Percentiles rank a stretch among this genome's conserved stretches.
Conservation (phyloP, 148 eudicot genomes). For the Limonium bicolor region DNA sequence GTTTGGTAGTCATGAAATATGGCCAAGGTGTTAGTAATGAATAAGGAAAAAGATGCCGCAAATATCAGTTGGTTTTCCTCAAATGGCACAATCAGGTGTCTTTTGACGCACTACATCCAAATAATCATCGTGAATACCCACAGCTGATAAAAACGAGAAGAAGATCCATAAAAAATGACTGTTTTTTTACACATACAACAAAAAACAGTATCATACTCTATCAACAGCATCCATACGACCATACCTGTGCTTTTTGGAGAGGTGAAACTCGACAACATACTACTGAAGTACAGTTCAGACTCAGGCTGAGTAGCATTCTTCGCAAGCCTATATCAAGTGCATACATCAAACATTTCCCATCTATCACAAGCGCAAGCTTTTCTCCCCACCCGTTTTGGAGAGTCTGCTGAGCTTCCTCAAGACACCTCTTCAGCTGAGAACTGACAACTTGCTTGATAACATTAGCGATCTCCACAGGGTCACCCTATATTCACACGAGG, state of each 20-base stretch:
- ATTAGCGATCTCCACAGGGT: conserved; percentile 81
- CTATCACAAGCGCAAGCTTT: conserved; percentile 78
- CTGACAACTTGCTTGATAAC: conserved; percentile 49
- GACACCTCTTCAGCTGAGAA: conserved; percentile 49
- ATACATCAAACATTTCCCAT: conserved; percentile 98
- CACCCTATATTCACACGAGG: conserved; percentile 34
- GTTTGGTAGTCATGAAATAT: no score
- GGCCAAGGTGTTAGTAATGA: no score
- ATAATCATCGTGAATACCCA: no score
- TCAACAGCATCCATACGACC: no score
- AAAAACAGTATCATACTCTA: no score
- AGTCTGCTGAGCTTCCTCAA: conserved; percentile 53
- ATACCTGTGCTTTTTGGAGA: conserved; percentile 46
- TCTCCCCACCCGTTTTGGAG: conserved; percentile 30
- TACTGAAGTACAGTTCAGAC: conserved; percentile 81
- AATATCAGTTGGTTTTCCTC: no score
- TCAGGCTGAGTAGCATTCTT: conserved; percentile 60
- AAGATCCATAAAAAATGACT: no score
- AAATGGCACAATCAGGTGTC: no score
- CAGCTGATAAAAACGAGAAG: no score
- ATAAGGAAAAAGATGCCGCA: no score
- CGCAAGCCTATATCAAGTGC: conserved; percentile 84
- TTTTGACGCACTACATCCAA: no score
- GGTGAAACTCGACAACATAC: conserved; percentile 99
- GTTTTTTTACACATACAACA: no score